Evolutionary conservation across 2,329 filamentous ascomycete species (phyloP), one percentile per base, ranked within the genome.

Genomic region (Thielaviopsis ethacetica): DNA sequence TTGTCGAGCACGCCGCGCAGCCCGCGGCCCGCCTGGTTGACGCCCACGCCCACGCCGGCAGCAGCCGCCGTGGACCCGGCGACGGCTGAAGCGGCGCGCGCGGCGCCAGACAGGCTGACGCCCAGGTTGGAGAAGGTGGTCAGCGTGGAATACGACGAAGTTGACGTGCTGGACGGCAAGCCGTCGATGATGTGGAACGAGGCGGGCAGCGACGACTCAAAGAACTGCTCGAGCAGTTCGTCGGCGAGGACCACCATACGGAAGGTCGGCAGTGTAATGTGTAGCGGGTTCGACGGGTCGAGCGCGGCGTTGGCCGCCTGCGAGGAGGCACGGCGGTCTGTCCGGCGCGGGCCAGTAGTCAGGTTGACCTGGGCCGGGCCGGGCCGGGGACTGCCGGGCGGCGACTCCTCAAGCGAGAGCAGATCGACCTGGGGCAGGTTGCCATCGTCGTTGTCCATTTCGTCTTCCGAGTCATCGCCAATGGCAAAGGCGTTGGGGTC

Each of bases 181-280:
- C 78, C 78, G 13, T 94, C 86, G 24, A 88, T 84, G 53, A 96
- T 83, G 66, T 88, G 89, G 79, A 98, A 94, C 1, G 90, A 95
- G 56, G 87, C 83, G 0, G 91, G 89, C 72, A 97, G 96, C 49
- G 90, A 94, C 0, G 88, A 88, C 72, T 98, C 93, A 69, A 98
- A 98, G 72, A 98, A 98, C 65, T 94, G 88, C 67, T 98, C 91
- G 5, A 98, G 81, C 0, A 94, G 79, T 70, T 98, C 93, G 67
- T 98, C 93, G 51, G 93, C 93, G 7, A 98, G 81, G 10, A 98
- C 88, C 3, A 98, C 90, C 93, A 98, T 98, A 64, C 93, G 86
- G 78, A 98, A 98, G 0, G 93, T 98, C 0, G 93, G 93, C 1
- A 98, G 79, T 0, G 93, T 97, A 67, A 98, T 96, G 69, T 96